Base-by-base conservation (phyloP, 768 basidiomycete species). In the Leucogyrophana mollusca region DNA sequence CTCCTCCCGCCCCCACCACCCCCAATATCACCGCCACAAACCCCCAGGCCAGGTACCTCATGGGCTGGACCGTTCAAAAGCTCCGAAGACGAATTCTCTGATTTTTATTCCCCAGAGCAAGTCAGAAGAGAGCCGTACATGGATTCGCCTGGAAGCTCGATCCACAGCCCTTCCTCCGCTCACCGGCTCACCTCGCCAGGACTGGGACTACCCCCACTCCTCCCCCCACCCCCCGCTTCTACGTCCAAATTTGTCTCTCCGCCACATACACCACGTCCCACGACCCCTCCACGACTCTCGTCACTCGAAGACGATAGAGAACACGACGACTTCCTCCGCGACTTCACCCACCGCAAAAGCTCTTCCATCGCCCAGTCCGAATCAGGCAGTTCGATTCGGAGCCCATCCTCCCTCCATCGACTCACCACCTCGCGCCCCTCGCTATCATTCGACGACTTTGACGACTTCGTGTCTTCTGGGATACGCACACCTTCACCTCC, bases 61-160 rank as follows among this genome's bases (percentile, higher is more conserved):
- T 37, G 27, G 27, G 13, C 27, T 13, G 6, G 7, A 13, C 13
- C 27, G 27, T 30, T 13, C 27, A 6, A 49, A 13, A 56, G 51
- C 34, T 70, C 76, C 1, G 60, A 69, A 32, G 71, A 72, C 45
- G 79, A 82, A 39, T 87, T 83, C 54, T 68, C 75, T 4, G 79
- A 79, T 32, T 77, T 79, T 54, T 50, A 65, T 43, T 63, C 67
- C 4, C 65, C 70, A 18, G 53, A 70, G 5, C 40, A 57, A 33
- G 13, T 13, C 13, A 30, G 27, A 13, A 24, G 23, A 23, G 14
- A 34, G n/a, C n/a, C 32, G 34, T 33, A 36, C 34, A 32, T 38
- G 36, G 17, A 25, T 24, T 25, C 44, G 9, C 44, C 36, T 9
- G 13, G 37, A 22, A 11, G 25, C 34, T 25, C 53, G 16, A 43